Evolutionary conservation across 2,329 filamentous ascomycete genomes (phyloP).

Genomic region (Cladosporium sp.): DNA sequence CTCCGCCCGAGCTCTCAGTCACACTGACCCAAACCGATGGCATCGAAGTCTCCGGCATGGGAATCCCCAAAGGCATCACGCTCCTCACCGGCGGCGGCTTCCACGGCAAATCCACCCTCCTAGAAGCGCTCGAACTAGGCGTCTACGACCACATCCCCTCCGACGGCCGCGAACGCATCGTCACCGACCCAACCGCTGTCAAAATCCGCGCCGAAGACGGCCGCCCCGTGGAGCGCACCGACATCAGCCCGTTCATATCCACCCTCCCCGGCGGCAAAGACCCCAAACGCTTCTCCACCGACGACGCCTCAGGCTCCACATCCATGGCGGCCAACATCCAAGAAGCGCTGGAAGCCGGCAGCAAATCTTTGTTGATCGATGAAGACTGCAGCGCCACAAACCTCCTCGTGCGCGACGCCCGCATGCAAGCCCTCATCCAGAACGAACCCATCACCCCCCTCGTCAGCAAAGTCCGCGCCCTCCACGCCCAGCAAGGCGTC

Average conservation of each 20-base stretch:
- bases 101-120: slow-evolving; percentile 36
- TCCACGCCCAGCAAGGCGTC: slow-evolving; percentile 29
- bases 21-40: slow-evolving; percentile 22
- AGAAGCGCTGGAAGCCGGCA: slow-evolving; percentile 35
- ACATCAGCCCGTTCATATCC: slow-evolving; percentile 36
- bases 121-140: slow-evolving; percentile 34
- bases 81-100: slow-evolving; percentile 37
- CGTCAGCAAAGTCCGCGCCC: slow-evolving; percentile 31
- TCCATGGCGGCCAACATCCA: slow-evolving; percentile 39
- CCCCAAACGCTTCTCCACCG: slow-evolving; percentile 32
- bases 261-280: slow-evolving; percentile 31
- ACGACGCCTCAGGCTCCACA: slow-evolving; percentile 35
- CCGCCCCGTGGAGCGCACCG: slow-evolving; percentile 29
- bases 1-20: slow-evolving; percentile 30
- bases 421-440: slow-evolving; percentile 35
- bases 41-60: slow-evolving; percentile 32
- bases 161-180: slow-evolving; percentile 35
- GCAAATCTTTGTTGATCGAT: slow-evolving; percentile 33
- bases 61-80: slow-evolving; percentile 33
- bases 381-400: slow-evolving; percentile 38
- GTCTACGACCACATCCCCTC: slow-evolving; percentile 36
- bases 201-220: slow-evolving; percentile 38
- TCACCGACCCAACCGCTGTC: slow-evolving; percentile 33
- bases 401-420: slow-evolving; percentile 35
- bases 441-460: slow-evolving; percentile 37